Conservation (phyloP, 2,329 filamentous ascomycete species). For the Apiospora hydei region DNA sequence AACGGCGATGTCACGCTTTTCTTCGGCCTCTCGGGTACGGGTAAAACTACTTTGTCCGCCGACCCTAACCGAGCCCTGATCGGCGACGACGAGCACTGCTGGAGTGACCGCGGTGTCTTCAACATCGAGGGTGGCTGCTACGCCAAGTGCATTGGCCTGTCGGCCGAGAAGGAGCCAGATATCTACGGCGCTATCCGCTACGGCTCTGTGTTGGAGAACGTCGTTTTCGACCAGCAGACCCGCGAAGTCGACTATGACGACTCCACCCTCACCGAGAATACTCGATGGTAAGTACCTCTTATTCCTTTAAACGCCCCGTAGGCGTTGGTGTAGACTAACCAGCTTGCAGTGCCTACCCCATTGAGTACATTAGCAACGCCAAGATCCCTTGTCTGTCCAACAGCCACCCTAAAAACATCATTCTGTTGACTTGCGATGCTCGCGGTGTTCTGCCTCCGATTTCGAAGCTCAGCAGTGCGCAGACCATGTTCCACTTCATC, state of each 20-base stretch:
- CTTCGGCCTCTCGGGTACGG: constrained; percentile 97
- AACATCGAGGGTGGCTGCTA: constrained; percentile 99
- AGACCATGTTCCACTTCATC: constrained; percentile 99
- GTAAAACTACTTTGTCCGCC: constrained; percentile 97
- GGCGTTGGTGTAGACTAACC: constrained; percentile 28
- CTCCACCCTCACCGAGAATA: constrained; percentile 95
- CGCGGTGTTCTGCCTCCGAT: constrained; percentile 97
- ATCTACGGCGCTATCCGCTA: constrained; percentile 96
- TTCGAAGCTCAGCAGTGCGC: constrained; percentile 91
- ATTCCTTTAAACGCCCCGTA: neutral
- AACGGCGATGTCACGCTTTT: constrained; percentile 97
- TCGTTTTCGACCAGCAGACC: constrained; percentile 92
- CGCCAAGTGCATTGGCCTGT: constrained; percentile 97
- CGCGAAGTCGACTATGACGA: constrained; percentile 97
- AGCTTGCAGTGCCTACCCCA: constrained; percentile 79
- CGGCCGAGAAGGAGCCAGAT: constrained; percentile 98
- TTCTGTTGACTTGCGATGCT: constrained; percentile 97
- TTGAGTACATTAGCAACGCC: constrained; percentile 98
- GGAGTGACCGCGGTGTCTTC: constrained; percentile 95
- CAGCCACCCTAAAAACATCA: constrained; percentile 94
- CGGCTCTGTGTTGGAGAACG: constrained; percentile 97
- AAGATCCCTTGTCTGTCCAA: constrained; percentile 94
- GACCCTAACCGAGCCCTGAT: constrained; percentile 97
- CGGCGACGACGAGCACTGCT: constrained; percentile 99
- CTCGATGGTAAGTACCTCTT: constrained; percentile 68